A percentile compares a stretch with the other conserved stretches of the same genome.
Evolutionary conservation across 2,329 filamentous ascomycete species (phyloP).

Genomic region (Aspergillus sp.): DNA sequence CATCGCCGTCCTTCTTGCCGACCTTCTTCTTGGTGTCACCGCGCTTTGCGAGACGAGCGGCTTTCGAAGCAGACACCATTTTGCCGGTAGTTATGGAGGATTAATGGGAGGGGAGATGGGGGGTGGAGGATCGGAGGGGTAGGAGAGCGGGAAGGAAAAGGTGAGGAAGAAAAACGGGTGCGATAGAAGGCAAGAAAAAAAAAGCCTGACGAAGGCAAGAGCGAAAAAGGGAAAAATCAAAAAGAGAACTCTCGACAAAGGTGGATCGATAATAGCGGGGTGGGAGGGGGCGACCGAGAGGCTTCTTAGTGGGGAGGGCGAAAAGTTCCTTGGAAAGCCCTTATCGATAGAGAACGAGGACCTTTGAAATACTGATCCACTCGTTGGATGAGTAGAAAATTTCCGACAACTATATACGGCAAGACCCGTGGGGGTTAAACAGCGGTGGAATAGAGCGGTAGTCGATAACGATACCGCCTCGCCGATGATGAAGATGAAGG

Average conservation of each 20-base stretch:
- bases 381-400: background rate
- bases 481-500: background rate
- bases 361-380: slow-evolving; percentile 6
- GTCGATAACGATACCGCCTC: background rate
- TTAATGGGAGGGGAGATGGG: slow-evolving; percentile 13
- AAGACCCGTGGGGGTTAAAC: background rate
- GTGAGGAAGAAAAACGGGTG: slow-evolving; percentile 17
- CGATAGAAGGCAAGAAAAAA: slow-evolving; percentile 24
- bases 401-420: background rate
- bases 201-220: slow-evolving; percentile 20
- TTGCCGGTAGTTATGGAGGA: slow-evolving; percentile 24
- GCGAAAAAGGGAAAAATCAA: slow-evolving; percentile 17
- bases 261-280: slow-evolving; percentile 36
- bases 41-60: slow-evolving; percentile 66
- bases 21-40: slow-evolving; percentile 68
- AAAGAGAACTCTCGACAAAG: slow-evolving; percentile 31
- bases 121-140: slow-evolving; percentile 10
- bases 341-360: slow-evolving; percentile 40
- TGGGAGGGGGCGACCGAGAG: slow-evolving; percentile 27
- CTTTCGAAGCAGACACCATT: slow-evolving; percentile 70
- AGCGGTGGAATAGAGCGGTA: background rate
- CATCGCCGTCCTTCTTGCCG: slow-evolving; percentile 65
- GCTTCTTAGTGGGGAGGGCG: slow-evolving; percentile 20
- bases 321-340: slow-evolving; percentile 29
- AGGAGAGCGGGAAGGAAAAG: slow-evolving; percentile 9